A percentile compares a stretch with the other conserved stretches of the same genome.
phyloP scores from a whole-genome alignment of 1,284 basidiomycete species.

The Malassezia equina region DNA sequence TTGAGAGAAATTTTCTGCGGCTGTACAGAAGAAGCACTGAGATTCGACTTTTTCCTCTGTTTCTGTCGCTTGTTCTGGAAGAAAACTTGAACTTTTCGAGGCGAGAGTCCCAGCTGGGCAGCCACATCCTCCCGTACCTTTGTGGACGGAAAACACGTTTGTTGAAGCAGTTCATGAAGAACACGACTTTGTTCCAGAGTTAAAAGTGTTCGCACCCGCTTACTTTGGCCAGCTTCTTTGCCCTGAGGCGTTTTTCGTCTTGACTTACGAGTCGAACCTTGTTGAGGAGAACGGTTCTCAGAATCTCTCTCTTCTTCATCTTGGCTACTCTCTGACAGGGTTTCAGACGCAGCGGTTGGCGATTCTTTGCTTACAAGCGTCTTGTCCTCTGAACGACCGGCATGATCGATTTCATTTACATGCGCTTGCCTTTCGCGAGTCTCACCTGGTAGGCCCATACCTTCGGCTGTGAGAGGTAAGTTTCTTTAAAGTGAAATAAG shows the following conservation, averaged over 20 bases:
- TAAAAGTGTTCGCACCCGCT: constrained; percentile 20
- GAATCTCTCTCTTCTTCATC: not conserved
- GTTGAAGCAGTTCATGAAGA: constrained; percentile 27
- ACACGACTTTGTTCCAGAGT: constrained; percentile 28
- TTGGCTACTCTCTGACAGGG: not conserved
- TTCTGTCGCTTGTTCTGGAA: constrained; percentile 22
- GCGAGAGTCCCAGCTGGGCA: constrained; percentile 23
- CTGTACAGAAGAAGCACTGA: not conserved
- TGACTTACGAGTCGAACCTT: not conserved
- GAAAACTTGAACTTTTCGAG: constrained; percentile 35
- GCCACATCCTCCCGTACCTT: constrained; percentile 28
- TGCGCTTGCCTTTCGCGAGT: not conserved
- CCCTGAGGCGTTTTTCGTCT: not conserved
- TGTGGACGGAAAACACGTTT: constrained; percentile 36
- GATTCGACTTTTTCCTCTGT: constrained; percentile 3
- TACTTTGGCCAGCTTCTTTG: not conserved
- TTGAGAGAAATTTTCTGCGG: not conserved
- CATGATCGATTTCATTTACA: not conserved
- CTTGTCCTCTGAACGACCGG: not conserved
- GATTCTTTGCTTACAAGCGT: not conserved
- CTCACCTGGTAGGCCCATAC: not conserved
- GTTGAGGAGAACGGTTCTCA: not conserved
- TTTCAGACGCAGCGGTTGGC: not conserved
- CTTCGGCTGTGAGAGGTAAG: not conserved
- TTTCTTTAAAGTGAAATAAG: not conserved